Base-by-base conservation (phyloP, 2,329 filamentous ascomycete genomes). In the Stenocarpella maydis region DNA sequence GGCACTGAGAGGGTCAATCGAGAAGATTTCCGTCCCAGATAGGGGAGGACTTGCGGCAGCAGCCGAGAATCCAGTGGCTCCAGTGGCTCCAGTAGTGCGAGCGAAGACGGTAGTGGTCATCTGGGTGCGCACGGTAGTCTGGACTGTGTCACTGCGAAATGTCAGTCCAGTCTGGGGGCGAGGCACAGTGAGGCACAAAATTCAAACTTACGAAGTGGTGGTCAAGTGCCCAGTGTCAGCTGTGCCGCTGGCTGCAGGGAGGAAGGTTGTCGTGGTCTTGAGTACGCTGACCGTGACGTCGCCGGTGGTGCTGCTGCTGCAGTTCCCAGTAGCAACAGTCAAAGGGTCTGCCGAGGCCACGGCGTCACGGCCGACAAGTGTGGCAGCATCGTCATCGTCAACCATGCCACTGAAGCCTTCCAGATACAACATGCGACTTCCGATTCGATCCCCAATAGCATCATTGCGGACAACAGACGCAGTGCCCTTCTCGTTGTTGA, bases 361-460 rank as follows among this genome's bases (percentile, higher is more conserved):
- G 31, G 49, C 31, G 26, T 54, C 65, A 21, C 65, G 65, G 7
- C 31, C 65, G 17, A 26, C 52, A 28, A 58, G 31, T 15, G 7
- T 7, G 43, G 37, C 21, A 58, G 64, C 31, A 28, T 66, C 50
- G 31, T 41, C 41, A 26, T 67, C 52, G 19, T 58, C 53, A 17
- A 58, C 21, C 52, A 67, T 67, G 43, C 65, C 65, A 21, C 45
- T 68, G 55, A 68, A 64, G 34, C 66, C 54, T 14, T 64, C 45
- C 45, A 64, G 54, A 37, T 68, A 63, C 24, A 34, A 68, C 53
- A 50, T 54, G 28, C 67, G 34, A 55, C 49, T 54, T 17, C 58
- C 24, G 43, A 58, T 15, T 2, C 12, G 26, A 50, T 10, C 37
- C 55, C 34, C 50, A 39, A 54, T 26, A 54, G 12, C 28, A 17